Base-by-base conservation (phyloP, 495 filamentous ascomycete species). In the Trichoderma asperelloides region DNA sequence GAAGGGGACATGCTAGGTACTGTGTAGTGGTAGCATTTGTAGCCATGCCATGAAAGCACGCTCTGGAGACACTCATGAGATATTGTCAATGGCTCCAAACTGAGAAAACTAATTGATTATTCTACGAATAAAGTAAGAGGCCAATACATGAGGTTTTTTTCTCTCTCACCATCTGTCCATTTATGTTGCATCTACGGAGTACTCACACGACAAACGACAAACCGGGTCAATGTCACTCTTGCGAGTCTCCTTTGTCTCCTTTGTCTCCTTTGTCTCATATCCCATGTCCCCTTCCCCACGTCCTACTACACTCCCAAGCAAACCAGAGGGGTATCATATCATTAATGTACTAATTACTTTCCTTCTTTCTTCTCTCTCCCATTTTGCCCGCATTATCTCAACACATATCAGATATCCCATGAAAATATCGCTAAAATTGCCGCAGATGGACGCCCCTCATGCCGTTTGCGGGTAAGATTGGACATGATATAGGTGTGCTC, bases 301-400 rank as follows among this genome's bases (percentile, higher is more conserved):
- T 25, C 25, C 55, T 60, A 28, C 55, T 15, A 18, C 15, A 5
- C n/a, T 21, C 23, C 28, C 25, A 13, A 60, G 30, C 55, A 25
- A 60, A 60, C 23, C 11, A 60, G 55, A 60, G 55, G 55, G 55
- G 55, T 60, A 60, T 60, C 55, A 60, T 51, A 51, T 51, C 47
- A 51, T 51, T 51, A 51, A 3, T 37, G 33, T 23, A 51, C 0
- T 47, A 47, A 18, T 21, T 51, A 16, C n/a, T 18, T 16, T 57
- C 49, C 23, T 28, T 28, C 13, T 28, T 27, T 25, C 49, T 18
- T 23, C 1, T 57, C 18, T 25, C 25, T 1, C 11, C 12, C 13
- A 12, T 30, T 60, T 60, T 30, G 28, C 49, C 49, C 23, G 49
- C 55, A 60, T 9, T 25, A 15, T 28, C 55, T 21, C 43, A 47